Evolutionary conservation across 371 early-diverging fungal genomes (phyloP).

Genomic region (Mortierella sp.): DNA sequence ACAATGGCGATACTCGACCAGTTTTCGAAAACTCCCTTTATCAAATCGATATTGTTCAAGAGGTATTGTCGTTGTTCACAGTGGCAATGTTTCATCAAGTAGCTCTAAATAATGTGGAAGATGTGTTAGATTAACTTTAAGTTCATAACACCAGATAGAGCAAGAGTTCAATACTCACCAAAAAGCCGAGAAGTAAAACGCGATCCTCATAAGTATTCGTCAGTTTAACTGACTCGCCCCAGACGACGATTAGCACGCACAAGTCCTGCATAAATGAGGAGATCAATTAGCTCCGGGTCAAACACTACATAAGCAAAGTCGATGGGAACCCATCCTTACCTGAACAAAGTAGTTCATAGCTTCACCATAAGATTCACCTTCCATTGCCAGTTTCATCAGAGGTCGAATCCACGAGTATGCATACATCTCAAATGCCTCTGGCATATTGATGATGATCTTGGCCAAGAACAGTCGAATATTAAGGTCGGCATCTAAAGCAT

Average conservation of each 20-base stretch:
- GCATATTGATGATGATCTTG: conserved; percentile 70
- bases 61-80: conserved; percentile 60
- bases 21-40: conserved; percentile 70
- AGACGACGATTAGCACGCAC: conserved; percentile 67
- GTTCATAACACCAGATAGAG: background rate
- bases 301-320: background rate
- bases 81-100: conserved; percentile 64
- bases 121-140: background rate
- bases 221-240: conserved; percentile 62
- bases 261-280: conserved; percentile 60
- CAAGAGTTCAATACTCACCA: conserved; percentile 45
- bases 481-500: conserved; percentile 59
- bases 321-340: conserved; percentile 43
- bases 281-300: background rate
- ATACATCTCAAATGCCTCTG: conserved; percentile 71
- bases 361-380: conserved; percentile 68
- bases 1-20: conserved; percentile 67
- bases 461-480: conserved; percentile 70
- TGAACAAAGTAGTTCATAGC: conserved; percentile 79
- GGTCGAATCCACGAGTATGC: conserved; percentile 71
- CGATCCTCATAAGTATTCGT: conserved; percentile 57
- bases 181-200: conserved; percentile 53
- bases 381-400: conserved; percentile 65
- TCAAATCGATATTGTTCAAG: conserved; percentile 66
- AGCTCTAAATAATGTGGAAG: conserved; percentile 53